Percentiles rank a stretch among this genome's conserved stretches.
These are phyloP conservation scores for Penicillium thymicola DNA, from an alignment of 2,329 filamentous ascomycete genomes.

Conservation along the genomic window DNA sequence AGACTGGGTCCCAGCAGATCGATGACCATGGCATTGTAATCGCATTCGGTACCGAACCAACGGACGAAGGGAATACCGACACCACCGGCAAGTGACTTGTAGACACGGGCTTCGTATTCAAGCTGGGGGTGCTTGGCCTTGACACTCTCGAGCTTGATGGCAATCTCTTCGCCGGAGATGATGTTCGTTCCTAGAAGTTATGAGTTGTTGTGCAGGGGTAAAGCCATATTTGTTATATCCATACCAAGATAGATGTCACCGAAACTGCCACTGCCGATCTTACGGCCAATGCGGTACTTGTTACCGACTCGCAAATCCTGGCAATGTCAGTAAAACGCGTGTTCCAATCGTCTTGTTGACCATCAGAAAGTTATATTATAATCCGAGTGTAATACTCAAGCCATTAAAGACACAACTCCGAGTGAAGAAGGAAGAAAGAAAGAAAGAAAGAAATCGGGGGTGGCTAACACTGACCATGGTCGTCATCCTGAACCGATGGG, in stretches of 20 bases:
- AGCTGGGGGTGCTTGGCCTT: slow-evolving; percentile 99
- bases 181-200: slow-evolving; percentile 81
- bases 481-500: slow-evolving; percentile 32
- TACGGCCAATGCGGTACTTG: slow-evolving; percentile 98
- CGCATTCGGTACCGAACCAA: slow-evolving; percentile 99
- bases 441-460: background rate
- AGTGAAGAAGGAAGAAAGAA: background rate
- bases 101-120: slow-evolving; percentile 94
- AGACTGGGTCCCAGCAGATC: slow-evolving; percentile 92
- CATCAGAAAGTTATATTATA: background rate
- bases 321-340: slow-evolving; percentile 16
- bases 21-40: slow-evolving; percentile 99
- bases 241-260: slow-evolving; percentile 92
- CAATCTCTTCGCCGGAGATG: slow-evolving; percentile 98
- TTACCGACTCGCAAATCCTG: slow-evolving; percentile 99
- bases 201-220: slow-evolving; percentile 10
- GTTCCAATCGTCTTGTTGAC: background rate
- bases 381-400: background rate
- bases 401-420: background rate
- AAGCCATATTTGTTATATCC: slow-evolving; percentile 21
- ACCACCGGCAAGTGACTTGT: slow-evolving; percentile 83
- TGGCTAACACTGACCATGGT: slow-evolving; percentile 34
- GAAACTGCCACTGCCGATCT: slow-evolving; percentile 96
- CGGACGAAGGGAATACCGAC: slow-evolving; percentile 98
- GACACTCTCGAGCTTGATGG: slow-evolving; percentile 98